Evolutionary conservation across 2,329 filamentous ascomycete genomes (phyloP).

Genomic region (Xylaria sp.): DNA sequence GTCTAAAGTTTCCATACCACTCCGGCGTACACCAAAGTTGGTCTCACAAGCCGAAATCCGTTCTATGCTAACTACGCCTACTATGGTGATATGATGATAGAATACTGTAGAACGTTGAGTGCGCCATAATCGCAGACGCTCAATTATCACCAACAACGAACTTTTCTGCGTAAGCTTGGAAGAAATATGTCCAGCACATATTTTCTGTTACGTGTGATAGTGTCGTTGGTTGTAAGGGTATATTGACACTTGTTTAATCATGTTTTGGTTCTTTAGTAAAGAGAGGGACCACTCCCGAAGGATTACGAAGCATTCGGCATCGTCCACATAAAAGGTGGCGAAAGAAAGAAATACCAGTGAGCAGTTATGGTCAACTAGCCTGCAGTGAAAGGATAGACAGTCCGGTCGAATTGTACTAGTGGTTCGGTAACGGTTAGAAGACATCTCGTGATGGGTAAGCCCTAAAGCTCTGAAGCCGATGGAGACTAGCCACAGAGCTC

Average conservation of each 20-base stretch:
- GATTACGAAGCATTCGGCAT: too few relatives aligned
- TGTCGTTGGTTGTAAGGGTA: neutral
- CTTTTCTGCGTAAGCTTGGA: neutral
- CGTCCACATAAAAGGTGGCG: neutral
- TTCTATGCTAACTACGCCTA: too few relatives aligned
- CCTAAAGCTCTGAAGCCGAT: neutral
- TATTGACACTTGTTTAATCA: neutral
- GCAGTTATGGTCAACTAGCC: neutral
- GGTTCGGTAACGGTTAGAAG: neutral
- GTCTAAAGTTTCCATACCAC: too few relatives aligned
- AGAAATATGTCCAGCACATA: neutral
- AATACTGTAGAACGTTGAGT: too few relatives aligned
- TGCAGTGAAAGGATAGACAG: neutral
- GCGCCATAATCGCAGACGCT: too few relatives aligned
- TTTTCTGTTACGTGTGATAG: neutral
- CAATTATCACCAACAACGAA: neutral
- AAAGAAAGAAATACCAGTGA: neutral
- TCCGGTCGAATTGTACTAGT: neutral
- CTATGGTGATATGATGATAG: too few relatives aligned
- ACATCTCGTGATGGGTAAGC: neutral
- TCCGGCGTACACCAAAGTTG: too few relatives aligned
- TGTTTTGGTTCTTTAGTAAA: neutral
- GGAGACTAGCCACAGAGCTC: neutral
- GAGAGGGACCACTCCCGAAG: neutral
- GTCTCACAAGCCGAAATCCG: too few relatives aligned